These are phyloP conservation scores for Emergomyces orientalis DNA, from an alignment of 2,329 filamentous ascomycete species.

Conservation along the genomic window DNA sequence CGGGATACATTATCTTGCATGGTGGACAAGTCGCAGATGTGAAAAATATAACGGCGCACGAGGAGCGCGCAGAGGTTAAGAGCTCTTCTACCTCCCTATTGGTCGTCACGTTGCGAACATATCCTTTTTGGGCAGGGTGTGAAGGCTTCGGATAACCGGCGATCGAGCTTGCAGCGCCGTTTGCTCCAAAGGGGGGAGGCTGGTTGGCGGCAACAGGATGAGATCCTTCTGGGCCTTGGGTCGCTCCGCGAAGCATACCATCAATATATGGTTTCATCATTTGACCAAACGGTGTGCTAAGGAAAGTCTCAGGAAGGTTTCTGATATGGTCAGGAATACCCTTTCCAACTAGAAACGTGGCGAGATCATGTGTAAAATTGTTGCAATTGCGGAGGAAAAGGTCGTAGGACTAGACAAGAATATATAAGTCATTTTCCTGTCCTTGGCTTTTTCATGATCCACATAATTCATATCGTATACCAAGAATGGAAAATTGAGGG, in stretches of 20 bases:
- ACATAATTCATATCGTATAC: not conserved
- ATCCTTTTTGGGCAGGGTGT: constrained; percentile 23
- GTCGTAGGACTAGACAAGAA: constrained; percentile 60
- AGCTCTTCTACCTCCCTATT: constrained; percentile 52
- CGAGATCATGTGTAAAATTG: constrained; percentile 89
- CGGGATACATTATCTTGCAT: constrained; percentile 72
- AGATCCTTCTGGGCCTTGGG: constrained; percentile 44
- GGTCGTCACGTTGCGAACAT: constrained; percentile 54
- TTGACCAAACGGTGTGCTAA: constrained; percentile 77
- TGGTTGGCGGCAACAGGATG: constrained; percentile 13
- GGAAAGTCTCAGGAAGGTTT: constrained; percentile 72
- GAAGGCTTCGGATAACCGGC: constrained; percentile 10
- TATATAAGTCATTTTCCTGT: not conserved
- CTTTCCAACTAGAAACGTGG: constrained; percentile 78
- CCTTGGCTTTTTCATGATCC: not conserved
- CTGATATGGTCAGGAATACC: constrained; percentile 82
- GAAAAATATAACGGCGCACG: constrained; percentile 81
- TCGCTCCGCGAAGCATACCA: constrained; percentile 52
- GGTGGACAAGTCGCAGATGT: constrained; percentile 79
- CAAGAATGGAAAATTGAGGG: not conserved
- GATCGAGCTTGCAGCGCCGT: constrained; percentile 15
- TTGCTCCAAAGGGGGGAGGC: constrained; percentile 14
- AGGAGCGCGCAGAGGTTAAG: constrained; percentile 50
- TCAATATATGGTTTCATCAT: constrained; percentile 76
- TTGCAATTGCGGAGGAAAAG: constrained; percentile 91